These are phyloP conservation scores for Penicillium crustosum DNA, from an alignment of 2,329 filamentous ascomycete species.

Conservation along the genomic window DNA sequence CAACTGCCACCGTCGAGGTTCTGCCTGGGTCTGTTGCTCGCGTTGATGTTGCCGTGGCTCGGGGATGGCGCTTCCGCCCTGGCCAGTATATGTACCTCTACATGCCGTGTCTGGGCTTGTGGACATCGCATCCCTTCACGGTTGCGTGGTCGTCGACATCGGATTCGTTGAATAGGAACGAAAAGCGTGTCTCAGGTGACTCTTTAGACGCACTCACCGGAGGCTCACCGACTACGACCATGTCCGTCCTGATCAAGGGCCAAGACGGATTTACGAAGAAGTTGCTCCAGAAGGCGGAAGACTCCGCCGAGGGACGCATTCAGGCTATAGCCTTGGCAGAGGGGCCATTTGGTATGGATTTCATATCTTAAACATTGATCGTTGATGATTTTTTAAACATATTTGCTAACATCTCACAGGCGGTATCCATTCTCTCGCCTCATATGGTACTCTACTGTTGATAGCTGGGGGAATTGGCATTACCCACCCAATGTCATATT, in stretches of 20 bases:
- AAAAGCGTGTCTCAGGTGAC: conserved; percentile 34
- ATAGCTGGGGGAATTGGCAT: conserved; percentile 42
- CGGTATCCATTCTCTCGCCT: conserved; percentile 31
- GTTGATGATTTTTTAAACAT: background rate
- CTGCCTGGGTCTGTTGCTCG: conserved; percentile 57
- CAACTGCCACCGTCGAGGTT: conserved; percentile 55
- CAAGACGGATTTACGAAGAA: conserved; percentile 37
- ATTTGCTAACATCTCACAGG: conserved; percentile 19
- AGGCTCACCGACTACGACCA: conserved; percentile 26
- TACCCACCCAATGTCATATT: conserved; percentile 37
- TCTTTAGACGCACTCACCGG: conserved; percentile 31
- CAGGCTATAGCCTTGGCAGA: conserved; percentile 33
- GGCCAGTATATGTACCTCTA: conserved; percentile 59
- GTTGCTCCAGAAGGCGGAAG: conserved; percentile 30
- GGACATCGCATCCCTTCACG: conserved; percentile 47
- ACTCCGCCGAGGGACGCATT: conserved; percentile 27
- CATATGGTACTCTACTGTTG: conserved; percentile 36
- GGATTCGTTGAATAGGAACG: conserved; percentile 10
- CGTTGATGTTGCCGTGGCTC: conserved; percentile 35
- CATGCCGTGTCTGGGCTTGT: conserved; percentile 48
- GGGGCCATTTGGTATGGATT: conserved; percentile 36
- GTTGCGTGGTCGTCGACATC: conserved; percentile 40
- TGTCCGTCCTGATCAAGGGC: conserved; percentile 37
- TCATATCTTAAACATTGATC: background rate
- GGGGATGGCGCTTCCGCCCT: conserved; percentile 39